Conservation (phyloP, 257 asterid genomes). For the Solanum chilense region DNA sequence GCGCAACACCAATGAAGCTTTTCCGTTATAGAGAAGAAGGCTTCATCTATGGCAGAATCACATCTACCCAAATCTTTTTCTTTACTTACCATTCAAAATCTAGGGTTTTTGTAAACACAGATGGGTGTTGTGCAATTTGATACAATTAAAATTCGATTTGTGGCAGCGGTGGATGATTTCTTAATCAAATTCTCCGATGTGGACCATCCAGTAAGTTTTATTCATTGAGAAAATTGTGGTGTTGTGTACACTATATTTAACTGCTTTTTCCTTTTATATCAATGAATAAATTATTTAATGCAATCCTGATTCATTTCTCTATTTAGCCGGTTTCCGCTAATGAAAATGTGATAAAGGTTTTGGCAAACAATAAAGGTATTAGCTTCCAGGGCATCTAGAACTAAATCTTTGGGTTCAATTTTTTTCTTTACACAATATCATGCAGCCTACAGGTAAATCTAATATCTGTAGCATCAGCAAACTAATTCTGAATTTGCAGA, state of each 20-base stretch:
- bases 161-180: slow-evolving; percentile 54
- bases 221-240: not conserved
- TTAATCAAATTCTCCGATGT: slow-evolving; percentile 61
- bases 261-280: slow-evolving; percentile 1
- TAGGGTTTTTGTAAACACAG: slow-evolving; percentile 39
- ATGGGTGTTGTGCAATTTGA: slow-evolving; percentile 46
- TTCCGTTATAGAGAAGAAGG: not conserved
- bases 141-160: slow-evolving; percentile 34
- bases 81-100: slow-evolving; percentile 3
- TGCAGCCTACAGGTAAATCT: slow-evolving; percentile 56
- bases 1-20: not conserved
- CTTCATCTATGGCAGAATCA: not conserved
- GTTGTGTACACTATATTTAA: not conserved
- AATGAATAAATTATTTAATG: slow-evolving; percentile 23
- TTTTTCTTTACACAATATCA: not conserved
- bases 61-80: not conserved
- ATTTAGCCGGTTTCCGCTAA: slow-evolving; percentile 61
- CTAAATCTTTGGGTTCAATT: slow-evolving; percentile 4
- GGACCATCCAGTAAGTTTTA: slow-evolving; percentile 41
- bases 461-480: slow-evolving; percentile 36
- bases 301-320: slow-evolving; percentile 81
- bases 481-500: slow-evolving; percentile 49
- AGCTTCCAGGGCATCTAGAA: slow-evolving; percentile 63
- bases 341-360: slow-evolving; percentile 59
- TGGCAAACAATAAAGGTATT: slow-evolving; percentile 45